Conservation (phyloP, 441 rosid genomes). For the Brassica balearica region DNA sequence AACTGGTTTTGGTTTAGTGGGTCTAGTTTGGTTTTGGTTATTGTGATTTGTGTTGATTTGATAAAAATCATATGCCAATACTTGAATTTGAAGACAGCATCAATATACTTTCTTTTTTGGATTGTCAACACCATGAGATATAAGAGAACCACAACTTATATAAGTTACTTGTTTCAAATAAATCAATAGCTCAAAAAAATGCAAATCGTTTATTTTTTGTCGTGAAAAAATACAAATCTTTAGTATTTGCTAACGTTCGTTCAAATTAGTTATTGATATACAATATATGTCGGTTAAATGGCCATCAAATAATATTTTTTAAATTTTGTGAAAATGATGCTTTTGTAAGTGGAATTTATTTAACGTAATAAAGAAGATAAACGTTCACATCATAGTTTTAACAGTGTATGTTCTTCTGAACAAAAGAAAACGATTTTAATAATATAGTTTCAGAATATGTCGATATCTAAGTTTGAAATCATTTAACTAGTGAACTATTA, state of each 20-base stretch:
- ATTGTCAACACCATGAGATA: conserved; percentile 1
- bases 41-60: background rate
- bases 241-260: background rate
- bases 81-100: background rate
- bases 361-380: conserved; percentile 14
- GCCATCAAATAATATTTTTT: background rate
- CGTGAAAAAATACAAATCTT: background rate
- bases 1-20: conserved; percentile 6
- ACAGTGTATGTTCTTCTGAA: background rate
- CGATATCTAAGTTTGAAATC: conserved; percentile 25
- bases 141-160: background rate
- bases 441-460: conserved; percentile 6
- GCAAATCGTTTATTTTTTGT: background rate
- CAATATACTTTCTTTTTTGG: background rate
- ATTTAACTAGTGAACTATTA: conserved; percentile 13
- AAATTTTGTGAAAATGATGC: conserved; percentile 8
- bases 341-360: background rate
- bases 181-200: background rate
- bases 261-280: conserved; percentile 17
- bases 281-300: conserved; percentile 3
- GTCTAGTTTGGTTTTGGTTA: conserved; percentile 27
- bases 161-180: background rate
- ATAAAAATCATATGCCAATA: background rate
- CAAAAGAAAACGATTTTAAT: background rate
- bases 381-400: background rate